Percentiles rank a stretch among this genome's conserved stretches.
Conservation (phyloP, 495 filamentous ascomycete genomes). For the Rostrohypoxylon terebratum region DNA sequence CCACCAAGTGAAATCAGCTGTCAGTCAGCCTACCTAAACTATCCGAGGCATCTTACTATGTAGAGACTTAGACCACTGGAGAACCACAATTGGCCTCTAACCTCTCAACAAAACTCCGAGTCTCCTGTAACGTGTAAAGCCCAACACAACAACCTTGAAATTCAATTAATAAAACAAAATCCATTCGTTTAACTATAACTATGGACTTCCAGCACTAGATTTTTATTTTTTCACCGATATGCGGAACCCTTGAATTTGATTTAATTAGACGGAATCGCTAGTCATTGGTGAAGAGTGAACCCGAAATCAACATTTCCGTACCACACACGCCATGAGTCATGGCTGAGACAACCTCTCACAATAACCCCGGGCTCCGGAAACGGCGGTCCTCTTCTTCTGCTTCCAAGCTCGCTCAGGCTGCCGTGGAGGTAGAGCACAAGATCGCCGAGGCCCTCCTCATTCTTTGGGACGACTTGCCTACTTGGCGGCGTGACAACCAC, state of each 20-base stretch:
- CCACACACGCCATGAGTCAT: constrained; percentile 16
- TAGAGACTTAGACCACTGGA: neutral
- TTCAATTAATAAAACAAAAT: constrained; percentile 1
- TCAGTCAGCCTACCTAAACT: neutral
- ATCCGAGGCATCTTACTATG: neutral
- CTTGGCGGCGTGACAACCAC: constrained; percentile 61
- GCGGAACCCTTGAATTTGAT: neutral
- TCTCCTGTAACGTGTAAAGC: constrained; percentile 3
- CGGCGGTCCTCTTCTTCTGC: constrained; percentile 41
- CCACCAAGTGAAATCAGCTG: constrained; percentile 35
- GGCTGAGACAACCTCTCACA: constrained; percentile 24
- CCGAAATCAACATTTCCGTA: neutral
- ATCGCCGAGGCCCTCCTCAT: constrained; percentile 48
- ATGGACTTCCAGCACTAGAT: neutral
- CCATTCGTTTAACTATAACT: neutral
- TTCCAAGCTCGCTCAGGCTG: constrained; percentile 33
- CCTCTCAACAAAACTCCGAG: constrained; percentile 41
- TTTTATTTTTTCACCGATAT: neutral
- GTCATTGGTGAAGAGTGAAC: neutral
- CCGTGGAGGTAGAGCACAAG: constrained; percentile 45
- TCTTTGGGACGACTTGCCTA: constrained; percentile 58
- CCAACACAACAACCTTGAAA: constrained; percentile 22
- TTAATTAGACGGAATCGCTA: neutral
- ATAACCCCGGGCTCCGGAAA: constrained; percentile 32
- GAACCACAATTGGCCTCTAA: constrained; percentile 27